These are phyloP conservation scores for Sporisorium reilianum DNA, from an alignment of 1,284 basidiomycete genomes.

Conservation along the genomic window DNA sequence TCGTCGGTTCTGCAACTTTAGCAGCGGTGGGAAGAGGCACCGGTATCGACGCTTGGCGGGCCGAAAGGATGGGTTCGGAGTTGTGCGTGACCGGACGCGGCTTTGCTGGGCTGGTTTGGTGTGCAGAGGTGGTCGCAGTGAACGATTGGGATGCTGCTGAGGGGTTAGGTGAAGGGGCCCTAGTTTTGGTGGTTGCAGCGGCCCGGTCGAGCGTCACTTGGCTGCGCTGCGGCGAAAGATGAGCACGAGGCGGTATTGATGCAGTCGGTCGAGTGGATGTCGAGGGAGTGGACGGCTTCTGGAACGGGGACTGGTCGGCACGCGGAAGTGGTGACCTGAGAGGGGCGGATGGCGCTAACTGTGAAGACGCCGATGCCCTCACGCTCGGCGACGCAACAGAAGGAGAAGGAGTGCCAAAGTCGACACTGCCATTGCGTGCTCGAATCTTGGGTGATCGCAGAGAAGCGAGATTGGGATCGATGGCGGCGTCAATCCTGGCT, in stretches of 20 bases:
- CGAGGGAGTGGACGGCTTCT: slow-evolving; percentile 20
- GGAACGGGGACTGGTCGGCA: slow-evolving; percentile 23
- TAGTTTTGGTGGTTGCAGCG: slow-evolving; percentile 2
- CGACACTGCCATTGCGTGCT: slow-evolving; percentile 32
- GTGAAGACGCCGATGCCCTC: slow-evolving; percentile 12
- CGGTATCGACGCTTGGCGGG: slow-evolving; percentile 17
- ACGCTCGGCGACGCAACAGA: slow-evolving; percentile 13
- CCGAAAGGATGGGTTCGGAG: slow-evolving; percentile 20
- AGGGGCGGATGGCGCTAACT: slow-evolving; percentile 16
- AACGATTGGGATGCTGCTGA: slow-evolving; percentile 17
- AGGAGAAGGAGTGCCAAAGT: slow-evolving; percentile 16
- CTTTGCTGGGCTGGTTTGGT: slow-evolving; percentile 23
- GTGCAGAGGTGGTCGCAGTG: not conserved
- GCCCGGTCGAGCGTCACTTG: slow-evolving; percentile 22
- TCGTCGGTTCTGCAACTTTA: not conserved
- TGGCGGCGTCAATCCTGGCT: slow-evolving; percentile 16
- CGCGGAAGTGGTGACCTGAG: slow-evolving; percentile 26
- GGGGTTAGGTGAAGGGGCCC: slow-evolving; percentile 10
- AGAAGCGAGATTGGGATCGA: slow-evolving; percentile 25
- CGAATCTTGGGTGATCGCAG: slow-evolving; percentile 25
- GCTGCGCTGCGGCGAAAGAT: slow-evolving; percentile 29
- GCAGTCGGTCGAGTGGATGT: slow-evolving; percentile 18
- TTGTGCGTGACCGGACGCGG: not conserved
- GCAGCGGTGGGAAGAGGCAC: not conserved
- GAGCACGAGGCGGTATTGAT: slow-evolving; percentile 14